Base-by-base conservation (phyloP, 495 filamentous ascomycete species). In the Astrocystis sublimbata region DNA sequence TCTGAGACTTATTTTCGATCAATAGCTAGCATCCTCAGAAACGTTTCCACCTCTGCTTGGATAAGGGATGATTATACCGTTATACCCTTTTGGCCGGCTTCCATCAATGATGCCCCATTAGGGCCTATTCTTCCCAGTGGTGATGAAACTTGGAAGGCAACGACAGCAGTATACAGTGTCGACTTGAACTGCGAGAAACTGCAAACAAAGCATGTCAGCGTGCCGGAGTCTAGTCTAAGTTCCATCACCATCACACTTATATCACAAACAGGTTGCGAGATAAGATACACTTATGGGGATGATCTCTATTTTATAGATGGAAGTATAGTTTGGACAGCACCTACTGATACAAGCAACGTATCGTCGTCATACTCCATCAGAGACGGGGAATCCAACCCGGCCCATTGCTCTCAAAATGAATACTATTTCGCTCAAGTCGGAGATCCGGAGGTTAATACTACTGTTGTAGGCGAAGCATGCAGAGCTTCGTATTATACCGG, bases 41-140 rank as follows among this genome's bases (percentile, higher is more conserved):
- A 76, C 51, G 71, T 73, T 1, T 74, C 74, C 5, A 77, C 75
- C 0, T 75, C 75, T 2, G 74, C 73, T 0, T 79, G 76, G 76
- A 64, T 77, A n/a, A 74, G 67, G 1, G 68, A 77, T 53, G 52
- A 72, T 13, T 77, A 74, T 52, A 71, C 72, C 0, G 67, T 77
- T 15, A 58, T 76, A 2, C 76, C 75, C 0, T 71, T 79, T 35
- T 79, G 76, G 76, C 76, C 76, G 5, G 17, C 68, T 2, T 41
- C 60, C 10, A 26, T 68, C 8, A 26, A 62, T 23, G 26, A 15
- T 1, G 63, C 21, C 1, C 70, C 74, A 1, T 47, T 77, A 19
- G 67, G 49, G 0, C 64, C 71, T 12, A 23, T 72, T 3, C 65
- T 75, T 4, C 52, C 68, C 2, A 59, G 61, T 10, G 7, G 52